phyloP scores from a whole-genome alignment of 495 filamentous ascomycete species.

The Bacidia rubella region DNA sequence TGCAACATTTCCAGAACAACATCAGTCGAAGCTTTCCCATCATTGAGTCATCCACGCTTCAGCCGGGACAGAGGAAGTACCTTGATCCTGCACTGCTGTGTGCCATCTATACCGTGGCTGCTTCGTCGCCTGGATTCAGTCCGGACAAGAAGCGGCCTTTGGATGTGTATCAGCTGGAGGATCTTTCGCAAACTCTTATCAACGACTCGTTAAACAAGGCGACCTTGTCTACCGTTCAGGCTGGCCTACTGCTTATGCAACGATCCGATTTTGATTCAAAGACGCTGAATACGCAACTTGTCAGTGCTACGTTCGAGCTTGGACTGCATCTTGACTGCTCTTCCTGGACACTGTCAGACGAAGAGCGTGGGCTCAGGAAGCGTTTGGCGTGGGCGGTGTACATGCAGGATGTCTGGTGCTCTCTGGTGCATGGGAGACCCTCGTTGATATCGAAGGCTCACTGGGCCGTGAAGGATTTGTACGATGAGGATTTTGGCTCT shows the following conservation, averaged over 20 bases:
- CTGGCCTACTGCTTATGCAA: constrained; percentile 77
- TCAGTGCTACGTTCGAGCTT: constrained; percentile 41
- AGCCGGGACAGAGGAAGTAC: constrained; percentile 51
- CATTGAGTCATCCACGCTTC: constrained; percentile 71
- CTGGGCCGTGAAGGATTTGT: constrained; percentile 42
- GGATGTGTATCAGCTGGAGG: constrained; percentile 63
- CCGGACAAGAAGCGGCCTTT: constrained; percentile 53
- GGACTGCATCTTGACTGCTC: constrained; percentile 45
- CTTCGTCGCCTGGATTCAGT: constrained; percentile 78
- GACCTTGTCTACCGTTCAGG: constrained; percentile 88
- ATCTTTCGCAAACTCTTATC: constrained; percentile 57
- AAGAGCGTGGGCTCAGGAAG: constrained; percentile 43
- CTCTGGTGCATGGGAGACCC: constrained; percentile 41
- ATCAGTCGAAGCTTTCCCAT: constrained; percentile 89
- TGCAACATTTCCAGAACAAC: constrained; percentile 76
- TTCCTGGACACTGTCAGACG: constrained; percentile 38
- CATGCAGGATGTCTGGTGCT: constrained; percentile 48
- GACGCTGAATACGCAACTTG: constrained; percentile 67
- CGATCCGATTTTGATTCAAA: constrained; percentile 76
- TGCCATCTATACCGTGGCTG: constrained; percentile 78
- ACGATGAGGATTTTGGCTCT: constrained; percentile 37
- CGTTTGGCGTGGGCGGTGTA: constrained; percentile 46
- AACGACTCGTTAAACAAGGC: constrained; percentile 67
- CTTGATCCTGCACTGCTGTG: constrained; percentile 76
- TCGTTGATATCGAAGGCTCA: constrained; percentile 42